Conservation (phyloP, 805 yeast species). For the Cyberlindnera euphorbiiphila region DNA sequence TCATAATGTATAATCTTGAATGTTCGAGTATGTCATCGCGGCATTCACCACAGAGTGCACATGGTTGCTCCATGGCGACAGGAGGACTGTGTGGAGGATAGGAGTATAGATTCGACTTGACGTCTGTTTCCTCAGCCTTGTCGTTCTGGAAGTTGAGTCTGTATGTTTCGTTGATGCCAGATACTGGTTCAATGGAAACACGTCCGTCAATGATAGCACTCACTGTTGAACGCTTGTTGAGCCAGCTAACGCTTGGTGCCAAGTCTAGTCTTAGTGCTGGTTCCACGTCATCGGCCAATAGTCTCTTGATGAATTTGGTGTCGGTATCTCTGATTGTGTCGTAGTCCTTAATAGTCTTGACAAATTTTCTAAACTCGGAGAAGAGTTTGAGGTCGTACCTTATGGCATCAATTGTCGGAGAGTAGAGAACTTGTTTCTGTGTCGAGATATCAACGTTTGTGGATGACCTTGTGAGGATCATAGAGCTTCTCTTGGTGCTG, state of each 20-base stretch:
- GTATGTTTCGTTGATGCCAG: slow-evolving; percentile 76
- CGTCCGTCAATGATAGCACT: slow-evolving; percentile 71
- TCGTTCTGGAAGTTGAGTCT: slow-evolving; percentile 33
- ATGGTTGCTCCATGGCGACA: slow-evolving; percentile 69
- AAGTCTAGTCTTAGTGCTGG: slow-evolving; percentile 61
- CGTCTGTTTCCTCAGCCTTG: slow-evolving; percentile 17
- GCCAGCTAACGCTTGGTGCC: slow-evolving; percentile 62
- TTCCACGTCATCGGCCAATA: slow-evolving; percentile 76
- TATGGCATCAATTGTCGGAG: slow-evolving; percentile 39
- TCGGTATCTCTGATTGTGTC: slow-evolving; percentile 37
- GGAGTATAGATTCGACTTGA: slow-evolving; percentile 37
- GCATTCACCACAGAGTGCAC: slow-evolving; percentile 81
- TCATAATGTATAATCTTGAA: slow-evolving; percentile 71
- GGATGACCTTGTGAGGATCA: slow-evolving; percentile 2
- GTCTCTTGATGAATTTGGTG: slow-evolving; percentile 53
- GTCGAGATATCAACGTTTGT: slow-evolving; percentile 1
- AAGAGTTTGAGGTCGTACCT: slow-evolving; percentile 39
- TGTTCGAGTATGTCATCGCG: slow-evolving; percentile 69
- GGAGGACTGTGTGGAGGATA: slow-evolving; percentile 54
- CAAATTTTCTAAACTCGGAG: slow-evolving; percentile 36
- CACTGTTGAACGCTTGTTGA: slow-evolving; percentile 59
- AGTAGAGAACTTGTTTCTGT: slow-evolving; percentile 30
- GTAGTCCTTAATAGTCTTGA: slow-evolving; percentile 32
- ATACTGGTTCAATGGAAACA: slow-evolving; percentile 80
- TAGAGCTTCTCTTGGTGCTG: slow-evolving; percentile 16